Evolutionary conservation across 257 asterid genomes (phyloP).

Genomic region (Solanum lycopersicoides): DNA sequence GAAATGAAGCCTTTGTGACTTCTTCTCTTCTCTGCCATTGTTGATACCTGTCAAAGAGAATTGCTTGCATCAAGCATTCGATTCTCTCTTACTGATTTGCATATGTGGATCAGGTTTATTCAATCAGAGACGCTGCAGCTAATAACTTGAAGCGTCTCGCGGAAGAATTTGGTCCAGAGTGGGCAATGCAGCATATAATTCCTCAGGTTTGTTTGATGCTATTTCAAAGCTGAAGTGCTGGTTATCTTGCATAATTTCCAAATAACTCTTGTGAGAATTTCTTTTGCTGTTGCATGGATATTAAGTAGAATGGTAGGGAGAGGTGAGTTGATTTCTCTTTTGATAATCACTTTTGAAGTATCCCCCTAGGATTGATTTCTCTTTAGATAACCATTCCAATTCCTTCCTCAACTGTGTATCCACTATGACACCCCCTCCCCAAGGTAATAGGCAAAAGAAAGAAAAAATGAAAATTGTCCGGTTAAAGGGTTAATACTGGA

Average conservation of each 20-base stretch:
- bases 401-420: neutral
- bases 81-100: neutral
- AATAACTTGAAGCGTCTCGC: conserved; percentile 43
- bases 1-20: neutral
- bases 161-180: conserved; percentile 49
- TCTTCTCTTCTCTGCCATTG: neutral
- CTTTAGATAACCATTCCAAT: neutral
- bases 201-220: conserved; percentile 35
- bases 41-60: neutral
- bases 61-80: neutral
- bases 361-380: neutral
- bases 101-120: conserved; percentile 26
- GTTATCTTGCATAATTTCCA: neutral
- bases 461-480: neutral
- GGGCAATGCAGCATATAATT: conserved; percentile 56
- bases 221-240: neutral
- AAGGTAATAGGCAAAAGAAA: neutral
- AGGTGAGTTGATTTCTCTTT: neutral
- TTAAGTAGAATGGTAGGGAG: neutral
- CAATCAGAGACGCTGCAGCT: conserved; percentile 49
- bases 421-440: neutral
- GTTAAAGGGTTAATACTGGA: neutral
- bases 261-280: neutral
- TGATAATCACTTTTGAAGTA: neutral
- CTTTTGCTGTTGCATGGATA: neutral